phyloP scores from a whole-genome alignment of 345 rosid species.

The Turnera subulata region DNA sequence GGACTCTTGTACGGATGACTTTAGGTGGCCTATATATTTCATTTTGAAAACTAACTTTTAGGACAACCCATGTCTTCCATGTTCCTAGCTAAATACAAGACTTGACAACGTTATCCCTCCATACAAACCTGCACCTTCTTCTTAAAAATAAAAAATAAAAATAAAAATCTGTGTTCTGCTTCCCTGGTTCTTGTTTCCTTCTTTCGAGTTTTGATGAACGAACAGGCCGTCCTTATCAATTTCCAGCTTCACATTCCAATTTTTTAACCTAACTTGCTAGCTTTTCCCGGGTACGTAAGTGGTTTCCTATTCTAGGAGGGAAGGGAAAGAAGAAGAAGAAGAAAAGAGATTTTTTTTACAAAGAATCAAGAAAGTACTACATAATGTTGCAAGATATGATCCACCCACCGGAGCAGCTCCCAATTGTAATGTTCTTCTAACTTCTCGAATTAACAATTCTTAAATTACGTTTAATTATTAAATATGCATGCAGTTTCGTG shows the following conservation, averaged over 20 bases:
- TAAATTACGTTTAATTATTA: too few relatives aligned
- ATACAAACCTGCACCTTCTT: too few relatives aligned
- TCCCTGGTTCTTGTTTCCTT: too few relatives aligned
- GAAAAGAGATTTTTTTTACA: background rate
- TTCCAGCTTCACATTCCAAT: too few relatives aligned
- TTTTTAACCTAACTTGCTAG: too few relatives aligned
- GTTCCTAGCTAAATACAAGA: conserved; percentile 20
- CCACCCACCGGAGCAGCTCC: conserved; percentile 36
- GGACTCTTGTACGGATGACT: conserved; percentile 25
- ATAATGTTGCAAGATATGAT: conserved; percentile 46
- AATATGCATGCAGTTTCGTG: background rate
- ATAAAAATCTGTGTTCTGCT: too few relatives aligned
- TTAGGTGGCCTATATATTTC: background rate
- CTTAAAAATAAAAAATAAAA: too few relatives aligned
- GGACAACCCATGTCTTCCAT: conserved; percentile 38
- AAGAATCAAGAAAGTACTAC: background rate
- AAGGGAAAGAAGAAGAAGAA: background rate
- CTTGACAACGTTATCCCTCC: too few relatives aligned
- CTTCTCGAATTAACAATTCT: background rate
- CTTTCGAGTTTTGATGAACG: too few relatives aligned
- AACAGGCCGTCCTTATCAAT: too few relatives aligned
- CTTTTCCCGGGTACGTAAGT: background rate
- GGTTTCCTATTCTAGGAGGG: conserved; percentile 2
- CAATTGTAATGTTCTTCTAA: conserved; percentile 26
- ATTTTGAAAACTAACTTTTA: conserved; percentile 20